phyloP scores from a whole-genome alignment of 768 basidiomycete genomes.

The Saitozyma podzolica region DNA sequence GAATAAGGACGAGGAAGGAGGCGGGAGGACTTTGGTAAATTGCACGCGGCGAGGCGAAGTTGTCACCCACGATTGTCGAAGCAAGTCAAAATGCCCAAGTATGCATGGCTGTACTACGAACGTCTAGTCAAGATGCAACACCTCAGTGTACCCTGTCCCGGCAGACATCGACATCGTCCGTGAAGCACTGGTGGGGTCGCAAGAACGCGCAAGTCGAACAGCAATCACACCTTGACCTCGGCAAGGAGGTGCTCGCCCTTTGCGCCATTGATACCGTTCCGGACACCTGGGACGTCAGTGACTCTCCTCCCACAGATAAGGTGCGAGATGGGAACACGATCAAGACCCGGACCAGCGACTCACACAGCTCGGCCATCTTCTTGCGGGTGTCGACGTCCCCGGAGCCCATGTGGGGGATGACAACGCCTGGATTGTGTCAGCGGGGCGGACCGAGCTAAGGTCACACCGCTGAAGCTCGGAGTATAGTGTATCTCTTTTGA shows the following conservation, averaged over 20 bases:
- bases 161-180: too few relatives aligned
- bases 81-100: too few relatives aligned
- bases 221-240: conserved; percentile 28
- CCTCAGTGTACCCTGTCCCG: too few relatives aligned
- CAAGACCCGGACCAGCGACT: neutral
- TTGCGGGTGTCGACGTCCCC: conserved; percentile 81
- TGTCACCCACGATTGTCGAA: too few relatives aligned
- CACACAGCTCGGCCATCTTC: conserved; percentile 73
- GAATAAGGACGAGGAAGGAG: too few relatives aligned
- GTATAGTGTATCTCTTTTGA: too few relatives aligned
- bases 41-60: too few relatives aligned
- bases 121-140: too few relatives aligned
- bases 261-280: conserved; percentile 32
- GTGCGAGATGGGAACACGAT: neutral
- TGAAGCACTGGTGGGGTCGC: too few relatives aligned
- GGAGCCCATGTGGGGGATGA: conserved; percentile 88
- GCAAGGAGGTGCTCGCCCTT: conserved; percentile 32
- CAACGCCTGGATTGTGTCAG: conserved; percentile 59
- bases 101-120: too few relatives aligned
- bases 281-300: conserved; percentile 21
- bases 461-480: too few relatives aligned
- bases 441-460: neutral
- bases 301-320: conserved; percentile 1
- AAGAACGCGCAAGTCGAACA: neutral
- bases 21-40: too few relatives aligned